A percentile compares a stretch with the other conserved stretches of the same genome.
phyloP scores from a whole-genome alignment of 2,329 filamentous ascomycete genomes.

The Penicillium rolfsii region DNA sequence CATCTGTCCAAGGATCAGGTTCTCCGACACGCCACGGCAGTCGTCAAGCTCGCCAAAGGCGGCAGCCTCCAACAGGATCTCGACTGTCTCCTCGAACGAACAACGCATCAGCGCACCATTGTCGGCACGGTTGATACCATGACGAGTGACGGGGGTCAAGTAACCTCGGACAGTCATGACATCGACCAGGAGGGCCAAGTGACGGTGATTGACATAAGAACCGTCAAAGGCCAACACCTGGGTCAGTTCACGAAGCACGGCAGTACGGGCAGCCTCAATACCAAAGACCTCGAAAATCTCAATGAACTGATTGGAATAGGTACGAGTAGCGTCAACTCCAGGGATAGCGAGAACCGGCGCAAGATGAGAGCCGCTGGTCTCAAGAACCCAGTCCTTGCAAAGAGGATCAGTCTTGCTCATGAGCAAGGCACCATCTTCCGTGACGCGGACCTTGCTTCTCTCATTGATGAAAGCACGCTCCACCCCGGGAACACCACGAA shows the following conservation, averaged over 20 bases:
- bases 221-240: conserved; percentile 96
- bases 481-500: conserved; percentile 87
- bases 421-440: conserved; percentile 71
- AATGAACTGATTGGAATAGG: conserved; percentile 93
- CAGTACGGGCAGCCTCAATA: conserved; percentile 89
- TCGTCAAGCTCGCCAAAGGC: conserved; percentile 95
- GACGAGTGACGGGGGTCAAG: conserved; percentile 94
- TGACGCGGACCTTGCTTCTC: conserved; percentile 69
- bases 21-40: conserved; percentile 97
- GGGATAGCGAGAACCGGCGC: conserved; percentile 82
- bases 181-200: conserved; percentile 91
- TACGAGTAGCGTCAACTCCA: conserved; percentile 82
- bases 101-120: conserved; percentile 98
- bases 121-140: conserved; percentile 97
- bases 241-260: conserved; percentile 84
- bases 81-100: conserved; percentile 98
- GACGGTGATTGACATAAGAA: conserved; percentile 98
- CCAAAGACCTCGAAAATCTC: conserved; percentile 94
- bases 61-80: conserved; percentile 94
- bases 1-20: conserved; percentile 96
- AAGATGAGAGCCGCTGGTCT: conserved; percentile 88
- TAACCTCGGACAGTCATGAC: conserved; percentile 96
- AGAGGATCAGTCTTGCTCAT: conserved; percentile 72
- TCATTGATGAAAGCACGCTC: conserved; percentile 92
- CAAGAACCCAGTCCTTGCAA: conserved; percentile 93